phyloP scores from a whole-genome alignment of 2,329 filamentous ascomycete genomes.

The Fusarium coicis region DNA sequence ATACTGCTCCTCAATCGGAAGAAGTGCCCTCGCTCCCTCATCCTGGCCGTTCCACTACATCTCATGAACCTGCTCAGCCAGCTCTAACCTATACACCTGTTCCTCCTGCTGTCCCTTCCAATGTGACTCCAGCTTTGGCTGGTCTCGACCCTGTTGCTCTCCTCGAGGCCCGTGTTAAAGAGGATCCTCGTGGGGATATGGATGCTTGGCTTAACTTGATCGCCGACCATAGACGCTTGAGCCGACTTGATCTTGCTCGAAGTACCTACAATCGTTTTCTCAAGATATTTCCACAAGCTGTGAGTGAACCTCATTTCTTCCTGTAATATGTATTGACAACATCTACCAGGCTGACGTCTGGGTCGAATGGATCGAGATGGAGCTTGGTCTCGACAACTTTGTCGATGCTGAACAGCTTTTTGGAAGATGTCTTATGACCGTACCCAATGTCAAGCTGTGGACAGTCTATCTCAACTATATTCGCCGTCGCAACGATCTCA shows the following conservation, averaged over 20 bases:
- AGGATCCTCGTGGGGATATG: conserved; percentile 92
- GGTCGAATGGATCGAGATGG: conserved; percentile 89
- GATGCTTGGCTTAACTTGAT: conserved; percentile 93
- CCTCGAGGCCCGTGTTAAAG: conserved; percentile 89
- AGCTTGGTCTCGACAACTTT: conserved; percentile 87
- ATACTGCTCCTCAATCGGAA: conserved; percentile 28
- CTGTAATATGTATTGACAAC: conserved; percentile 34
- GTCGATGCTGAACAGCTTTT: conserved; percentile 85
- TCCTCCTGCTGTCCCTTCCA: conserved; percentile 42
- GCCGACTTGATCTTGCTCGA: conserved; percentile 83
- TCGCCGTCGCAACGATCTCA: conserved; percentile 86
- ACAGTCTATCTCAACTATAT: conserved; percentile 95
- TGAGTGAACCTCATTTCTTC: conserved; percentile 64
- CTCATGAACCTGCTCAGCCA: conserved; percentile 39
- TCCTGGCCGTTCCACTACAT: conserved; percentile 25
- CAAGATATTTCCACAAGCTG: conserved; percentile 87
- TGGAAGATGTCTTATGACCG: conserved; percentile 78
- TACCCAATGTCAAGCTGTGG: conserved; percentile 89
- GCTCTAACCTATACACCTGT: conserved; percentile 23
- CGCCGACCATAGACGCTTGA: conserved; percentile 82
- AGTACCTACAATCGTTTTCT: conserved; percentile 87
- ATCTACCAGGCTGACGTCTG: conserved; percentile 85
- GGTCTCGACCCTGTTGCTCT: conserved; percentile 77
- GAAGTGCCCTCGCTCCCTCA: conserved; percentile 25
- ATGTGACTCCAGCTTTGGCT: conserved; percentile 52